Percentiles rank a stretch among this genome's conserved stretches.
These are phyloP conservation scores for Elsinoe perseae DNA, from an alignment of 2,329 filamentous ascomycete species.

Conservation along the genomic window DNA sequence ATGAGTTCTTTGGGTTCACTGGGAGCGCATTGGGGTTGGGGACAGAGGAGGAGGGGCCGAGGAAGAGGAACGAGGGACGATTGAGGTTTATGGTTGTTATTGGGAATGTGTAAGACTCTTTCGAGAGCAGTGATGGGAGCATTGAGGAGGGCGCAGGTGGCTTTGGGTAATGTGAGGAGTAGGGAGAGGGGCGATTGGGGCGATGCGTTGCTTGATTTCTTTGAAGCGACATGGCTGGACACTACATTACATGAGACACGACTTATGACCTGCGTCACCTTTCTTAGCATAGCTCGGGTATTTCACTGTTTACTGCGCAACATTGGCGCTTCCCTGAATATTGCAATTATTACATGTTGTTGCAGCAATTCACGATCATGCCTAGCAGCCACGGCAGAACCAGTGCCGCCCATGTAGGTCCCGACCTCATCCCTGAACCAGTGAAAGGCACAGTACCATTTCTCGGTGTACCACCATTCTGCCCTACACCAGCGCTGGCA, in stretches of 20 bases:
- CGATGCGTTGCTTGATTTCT: neutral
- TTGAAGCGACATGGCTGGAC: neutral
- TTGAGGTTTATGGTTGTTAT: conserved; percentile 55
- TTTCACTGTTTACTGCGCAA: neutral
- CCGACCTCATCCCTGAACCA: neutral
- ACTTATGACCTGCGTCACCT: neutral
- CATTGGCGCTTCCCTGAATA: neutral
- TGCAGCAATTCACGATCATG: neutral
- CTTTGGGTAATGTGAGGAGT: too few species aligned
- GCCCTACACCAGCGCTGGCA: neutral
- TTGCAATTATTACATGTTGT: neutral
- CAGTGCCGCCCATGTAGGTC: neutral
- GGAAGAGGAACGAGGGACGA: conserved; percentile 35
- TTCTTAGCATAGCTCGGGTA: neutral
- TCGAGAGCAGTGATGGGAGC: neutral
- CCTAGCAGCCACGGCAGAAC: neutral
- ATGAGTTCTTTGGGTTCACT: conserved; percentile 22
- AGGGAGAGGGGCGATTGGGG: too few species aligned
- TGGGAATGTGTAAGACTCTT: conserved; percentile 39
- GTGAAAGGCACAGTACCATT: neutral
- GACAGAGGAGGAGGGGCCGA: conserved; percentile 23
- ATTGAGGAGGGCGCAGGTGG: neutral
- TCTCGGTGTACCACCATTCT: neutral
- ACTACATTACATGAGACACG: neutral
- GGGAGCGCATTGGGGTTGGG: conserved; percentile 21